Conservation (phyloP, 2,329 filamentous ascomycete genomes). For the Neofusicoccum cordaticola region DNA sequence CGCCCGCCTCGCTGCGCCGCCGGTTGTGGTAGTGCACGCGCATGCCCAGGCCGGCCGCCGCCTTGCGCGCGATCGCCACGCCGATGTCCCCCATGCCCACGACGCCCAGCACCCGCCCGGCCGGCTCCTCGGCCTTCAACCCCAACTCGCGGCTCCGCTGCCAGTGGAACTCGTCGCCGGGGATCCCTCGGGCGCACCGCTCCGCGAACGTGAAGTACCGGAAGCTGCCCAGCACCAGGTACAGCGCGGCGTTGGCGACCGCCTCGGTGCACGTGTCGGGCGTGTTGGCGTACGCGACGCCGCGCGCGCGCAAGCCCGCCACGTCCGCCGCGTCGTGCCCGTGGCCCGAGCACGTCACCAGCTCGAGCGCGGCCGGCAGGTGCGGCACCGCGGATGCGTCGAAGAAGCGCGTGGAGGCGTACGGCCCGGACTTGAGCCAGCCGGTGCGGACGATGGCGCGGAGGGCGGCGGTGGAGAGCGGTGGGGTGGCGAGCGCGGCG, state of each 20-base stretch:
- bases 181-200: conserved; percentile 48
- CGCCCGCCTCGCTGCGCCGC: conserved; percentile 40
- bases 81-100: conserved; percentile 62
- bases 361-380: neutral
- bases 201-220: conserved; percentile 65
- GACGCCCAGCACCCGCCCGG: conserved; percentile 55
- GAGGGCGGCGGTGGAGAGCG: neutral
- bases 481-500: neutral
- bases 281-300: conserved; percentile 70
- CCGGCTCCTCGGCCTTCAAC: conserved; percentile 61
- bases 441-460: conserved; percentile 3
- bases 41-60: conserved; percentile 56
- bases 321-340: conserved; percentile 4
- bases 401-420: neutral
- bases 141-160: conserved; percentile 62
- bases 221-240: conserved; percentile 67
- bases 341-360: neutral
- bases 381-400: neutral
- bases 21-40: conserved; percentile 58
- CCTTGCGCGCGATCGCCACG: conserved; percentile 46
- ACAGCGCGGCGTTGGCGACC: conserved; percentile 69
- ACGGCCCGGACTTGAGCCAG: conserved; percentile 2
- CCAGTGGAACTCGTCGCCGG: conserved; percentile 46
- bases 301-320: conserved; percentile 22
- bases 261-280: conserved; percentile 69